These are phyloP conservation scores for Anaeromyces robustus DNA, from an alignment of 192 early-diverging fungal species.

Conservation along the genomic window DNA sequence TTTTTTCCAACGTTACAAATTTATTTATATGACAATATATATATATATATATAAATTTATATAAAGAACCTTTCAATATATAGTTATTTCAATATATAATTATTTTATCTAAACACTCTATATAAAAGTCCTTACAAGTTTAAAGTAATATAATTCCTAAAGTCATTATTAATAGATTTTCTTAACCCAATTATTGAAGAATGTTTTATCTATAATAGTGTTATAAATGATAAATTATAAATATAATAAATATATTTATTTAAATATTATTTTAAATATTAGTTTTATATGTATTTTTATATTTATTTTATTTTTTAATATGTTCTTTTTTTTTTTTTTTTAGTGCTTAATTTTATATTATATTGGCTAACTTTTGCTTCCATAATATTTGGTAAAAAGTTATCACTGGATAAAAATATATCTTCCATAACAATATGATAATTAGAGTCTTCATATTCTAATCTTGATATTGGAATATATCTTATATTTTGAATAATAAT, in stretches of 20 bases:
- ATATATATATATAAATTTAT: too few relatives aligned
- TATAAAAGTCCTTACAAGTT: conserved; percentile 12
- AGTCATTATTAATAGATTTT: background rate
- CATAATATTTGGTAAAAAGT: conserved; percentile 16
- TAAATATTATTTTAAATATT: too few relatives aligned
- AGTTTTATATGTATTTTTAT: too few relatives aligned
- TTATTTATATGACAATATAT: too few relatives aligned
- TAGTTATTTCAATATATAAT: too few relatives aligned
- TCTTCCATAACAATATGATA: conserved; percentile 19
- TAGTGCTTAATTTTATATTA: too few relatives aligned
- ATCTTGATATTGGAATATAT: conserved; percentile 24
- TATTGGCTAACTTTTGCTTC: conserved; percentile 13
- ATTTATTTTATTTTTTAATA: too few relatives aligned
- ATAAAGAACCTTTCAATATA: too few relatives aligned
- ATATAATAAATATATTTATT: background rate
- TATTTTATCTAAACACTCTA: too few relatives aligned
- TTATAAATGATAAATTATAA: background rate
- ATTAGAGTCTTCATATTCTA: conserved; percentile 16
- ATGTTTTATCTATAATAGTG: background rate
- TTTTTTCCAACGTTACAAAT: background rate
- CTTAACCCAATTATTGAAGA: background rate
- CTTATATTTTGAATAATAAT: conserved; percentile 17
- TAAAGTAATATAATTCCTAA: conserved; percentile 7
- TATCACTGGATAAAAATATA: conserved; percentile 16
- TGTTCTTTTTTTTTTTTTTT: too few relatives aligned